Evolutionary conservation across 2,329 filamentous ascomycete genomes (phyloP).

Genomic region (Pyrenophora graminea): DNA sequence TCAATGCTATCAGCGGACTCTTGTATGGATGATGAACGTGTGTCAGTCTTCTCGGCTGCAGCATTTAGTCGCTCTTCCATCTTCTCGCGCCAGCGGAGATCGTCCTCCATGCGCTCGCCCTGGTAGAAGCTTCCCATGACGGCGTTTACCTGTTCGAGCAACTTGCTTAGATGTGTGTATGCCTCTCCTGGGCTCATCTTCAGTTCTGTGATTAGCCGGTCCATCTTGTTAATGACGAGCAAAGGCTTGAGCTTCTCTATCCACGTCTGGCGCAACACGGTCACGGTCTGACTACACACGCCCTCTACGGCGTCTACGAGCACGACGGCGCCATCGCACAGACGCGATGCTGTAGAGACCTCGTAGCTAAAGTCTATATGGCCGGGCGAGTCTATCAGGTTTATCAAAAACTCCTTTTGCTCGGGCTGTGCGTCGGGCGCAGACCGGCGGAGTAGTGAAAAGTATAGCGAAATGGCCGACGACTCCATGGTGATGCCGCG

Average conservation of each 20-base stretch:
- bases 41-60: constrained; percentile 65
- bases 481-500: constrained; percentile 99
- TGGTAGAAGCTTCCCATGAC: constrained; percentile 98
- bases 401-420: constrained; percentile 90
- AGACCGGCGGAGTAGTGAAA: constrained; percentile 81
- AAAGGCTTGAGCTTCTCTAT: constrained; percentile 92
- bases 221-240: constrained; percentile 98
- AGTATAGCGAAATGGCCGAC: constrained; percentile 94
- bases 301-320: constrained; percentile 96
- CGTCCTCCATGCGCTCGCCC: constrained; percentile 97
- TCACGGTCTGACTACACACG: constrained; percentile 98
- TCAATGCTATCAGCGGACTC: constrained; percentile 61
- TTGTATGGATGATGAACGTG: constrained; percentile 48
- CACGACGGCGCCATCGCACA: constrained; percentile 93
- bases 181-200: constrained; percentile 92
- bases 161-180: constrained; percentile 83
- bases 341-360: constrained; percentile 89
- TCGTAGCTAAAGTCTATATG: constrained; percentile 99
- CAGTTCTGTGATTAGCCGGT: constrained; percentile 88
- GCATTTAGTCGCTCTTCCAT: constrained; percentile 85
- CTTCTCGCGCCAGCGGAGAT: constrained; percentile 90
- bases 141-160: constrained; percentile 95
- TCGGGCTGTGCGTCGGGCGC: constrained; percentile 69
- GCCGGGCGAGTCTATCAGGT: constrained; percentile 95
- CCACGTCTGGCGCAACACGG: constrained; percentile 92